A percentile compares a stretch with the other conserved stretches of the same genome.
These are phyloP conservation scores for Pontederia crassipes DNA, from an alignment of 176 grass and related monocot species.

Conservation along the genomic window DNA sequence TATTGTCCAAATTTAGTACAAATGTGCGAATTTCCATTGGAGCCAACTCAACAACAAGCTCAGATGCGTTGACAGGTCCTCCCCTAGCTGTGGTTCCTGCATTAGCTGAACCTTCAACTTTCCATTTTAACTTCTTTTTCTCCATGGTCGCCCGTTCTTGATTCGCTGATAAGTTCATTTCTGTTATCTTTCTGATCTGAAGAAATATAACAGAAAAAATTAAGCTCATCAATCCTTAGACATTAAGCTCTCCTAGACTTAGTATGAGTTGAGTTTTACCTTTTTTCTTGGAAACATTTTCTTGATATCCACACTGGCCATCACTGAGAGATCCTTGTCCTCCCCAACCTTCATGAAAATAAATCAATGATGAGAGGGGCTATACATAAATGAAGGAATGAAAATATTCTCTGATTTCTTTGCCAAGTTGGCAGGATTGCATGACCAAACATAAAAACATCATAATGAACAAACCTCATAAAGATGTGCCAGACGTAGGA, in stretches of 20 bases:
- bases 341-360: conserved; percentile 26
- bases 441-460: conserved; percentile 5
- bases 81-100: conserved; percentile 16
- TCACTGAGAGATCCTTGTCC: conserved; percentile 35
- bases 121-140: conserved; percentile 37
- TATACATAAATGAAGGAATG: not conserved
- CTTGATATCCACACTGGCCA: conserved; percentile 30
- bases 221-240: not conserved
- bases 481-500: conserved; percentile 40
- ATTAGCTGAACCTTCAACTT: conserved; percentile 6
- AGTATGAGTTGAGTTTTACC: conserved; percentile 15
- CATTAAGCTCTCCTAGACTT: not conserved
- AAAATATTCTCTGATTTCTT: not conserved
- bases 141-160: conserved; percentile 36
- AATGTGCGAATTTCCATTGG: conserved; percentile 54
- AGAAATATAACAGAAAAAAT: not conserved
- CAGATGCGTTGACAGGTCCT: conserved; percentile 19
- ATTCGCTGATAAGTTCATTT: conserved; percentile 40
- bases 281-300: conserved; percentile 37
- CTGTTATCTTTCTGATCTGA: conserved; percentile 29
- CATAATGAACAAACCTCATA: conserved; percentile 29
- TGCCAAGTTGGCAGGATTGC: not conserved
- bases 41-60: conserved; percentile 37
- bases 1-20: conserved; percentile 11
- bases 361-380: not conserved